Percentiles rank a stretch among this genome's conserved stretches.
phyloP scores from a whole-genome alignment of 139 green algal species.

The Ettlia oleoabundans region DNA sequence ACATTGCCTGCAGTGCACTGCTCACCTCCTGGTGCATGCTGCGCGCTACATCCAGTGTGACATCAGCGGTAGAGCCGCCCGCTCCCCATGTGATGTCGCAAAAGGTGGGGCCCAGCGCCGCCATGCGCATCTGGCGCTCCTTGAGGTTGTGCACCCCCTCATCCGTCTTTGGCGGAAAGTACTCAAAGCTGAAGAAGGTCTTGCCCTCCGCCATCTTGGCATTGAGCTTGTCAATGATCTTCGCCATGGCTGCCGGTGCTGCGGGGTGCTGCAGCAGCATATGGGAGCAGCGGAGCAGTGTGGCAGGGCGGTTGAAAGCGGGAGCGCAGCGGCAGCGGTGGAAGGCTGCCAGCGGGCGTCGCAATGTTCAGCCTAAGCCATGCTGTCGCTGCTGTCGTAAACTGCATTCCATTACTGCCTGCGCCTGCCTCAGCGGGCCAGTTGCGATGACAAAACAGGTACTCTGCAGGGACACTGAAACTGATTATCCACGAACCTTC shows the following conservation, averaged over 20 bases:
- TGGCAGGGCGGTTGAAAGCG: not conserved
- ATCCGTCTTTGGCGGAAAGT: slow-evolving; percentile 93
- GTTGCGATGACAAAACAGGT: too few species aligned
- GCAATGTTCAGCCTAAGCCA: too few species aligned
- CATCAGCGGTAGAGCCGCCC: slow-evolving; percentile 92
- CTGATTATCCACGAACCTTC: too few species aligned
- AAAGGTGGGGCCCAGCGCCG: slow-evolving; percentile 81
- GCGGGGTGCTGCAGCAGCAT: not conserved
- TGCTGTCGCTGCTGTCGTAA: too few species aligned
- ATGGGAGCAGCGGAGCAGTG: not conserved
- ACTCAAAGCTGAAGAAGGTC: slow-evolving; percentile 96
- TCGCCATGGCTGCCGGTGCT: slow-evolving; percentile 40
- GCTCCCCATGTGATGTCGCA: slow-evolving; percentile 99
- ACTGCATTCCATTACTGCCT: too few species aligned
- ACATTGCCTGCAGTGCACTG: too few species aligned
- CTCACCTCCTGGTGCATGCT: slow-evolving; percentile 94
- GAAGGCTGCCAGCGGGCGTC: too few species aligned
- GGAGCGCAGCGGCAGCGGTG: not conserved
- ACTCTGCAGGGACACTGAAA: too few species aligned
- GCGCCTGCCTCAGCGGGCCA: too few species aligned
- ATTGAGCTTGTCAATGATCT: slow-evolving; percentile 94
- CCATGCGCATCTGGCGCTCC: slow-evolving; percentile 91
- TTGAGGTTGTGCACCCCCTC: slow-evolving; percentile 96
- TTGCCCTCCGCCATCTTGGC: slow-evolving; percentile 68
- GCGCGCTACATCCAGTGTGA: slow-evolving; percentile 94